These are phyloP conservation scores for Raffaelea ambrosiae DNA, from an alignment of 2,329 filamentous ascomycete genomes.

Conservation along the genomic window DNA sequence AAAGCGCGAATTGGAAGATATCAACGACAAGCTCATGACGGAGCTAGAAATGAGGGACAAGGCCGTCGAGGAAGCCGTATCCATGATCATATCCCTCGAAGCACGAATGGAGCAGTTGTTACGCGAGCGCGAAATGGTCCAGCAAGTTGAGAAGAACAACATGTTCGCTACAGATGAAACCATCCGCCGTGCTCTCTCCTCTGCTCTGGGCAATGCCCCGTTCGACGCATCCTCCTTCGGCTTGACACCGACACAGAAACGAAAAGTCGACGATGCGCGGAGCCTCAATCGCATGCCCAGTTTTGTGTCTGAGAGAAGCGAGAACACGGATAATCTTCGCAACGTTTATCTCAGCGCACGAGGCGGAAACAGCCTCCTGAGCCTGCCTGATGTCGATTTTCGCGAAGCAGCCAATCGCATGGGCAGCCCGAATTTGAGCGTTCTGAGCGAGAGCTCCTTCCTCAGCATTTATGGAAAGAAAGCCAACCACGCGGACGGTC, in stretches of 20 bases:
- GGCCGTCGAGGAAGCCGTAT: constrained; percentile 61
- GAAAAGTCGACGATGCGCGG: constrained; percentile 23
- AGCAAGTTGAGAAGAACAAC: constrained; percentile 32
- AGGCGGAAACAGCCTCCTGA: constrained; percentile 33
- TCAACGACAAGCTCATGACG: constrained; percentile 47
- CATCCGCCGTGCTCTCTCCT: constrained; percentile 14
- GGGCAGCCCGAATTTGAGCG: constrained; percentile 52
- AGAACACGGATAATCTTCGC: constrained; percentile 51
- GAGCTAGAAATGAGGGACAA: constrained; percentile 62
- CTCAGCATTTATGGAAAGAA: constrained; percentile 53
- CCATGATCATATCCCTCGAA: constrained; percentile 60
- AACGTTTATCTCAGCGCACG: constrained; percentile 47
- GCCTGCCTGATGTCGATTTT: constrained; percentile 30
- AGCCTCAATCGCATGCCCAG: constrained; percentile 52
- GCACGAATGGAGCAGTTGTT: constrained; percentile 46
- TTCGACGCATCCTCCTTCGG: neutral
- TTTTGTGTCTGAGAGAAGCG: constrained; percentile 52
- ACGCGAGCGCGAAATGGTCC: constrained; percentile 44
- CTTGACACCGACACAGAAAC: constrained; percentile 15
- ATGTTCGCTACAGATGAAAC: constrained; percentile 21
- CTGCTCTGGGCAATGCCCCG: constrained; percentile 6
- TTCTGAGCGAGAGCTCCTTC: constrained; percentile 61
- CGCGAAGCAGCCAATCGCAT: constrained; percentile 29
- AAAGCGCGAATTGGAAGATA: constrained; percentile 49
- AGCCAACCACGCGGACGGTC: constrained; percentile 14